Evolutionary conservation across 2,329 filamentous ascomycete species (phyloP).

Genomic region (Endothia cerciana): DNA sequence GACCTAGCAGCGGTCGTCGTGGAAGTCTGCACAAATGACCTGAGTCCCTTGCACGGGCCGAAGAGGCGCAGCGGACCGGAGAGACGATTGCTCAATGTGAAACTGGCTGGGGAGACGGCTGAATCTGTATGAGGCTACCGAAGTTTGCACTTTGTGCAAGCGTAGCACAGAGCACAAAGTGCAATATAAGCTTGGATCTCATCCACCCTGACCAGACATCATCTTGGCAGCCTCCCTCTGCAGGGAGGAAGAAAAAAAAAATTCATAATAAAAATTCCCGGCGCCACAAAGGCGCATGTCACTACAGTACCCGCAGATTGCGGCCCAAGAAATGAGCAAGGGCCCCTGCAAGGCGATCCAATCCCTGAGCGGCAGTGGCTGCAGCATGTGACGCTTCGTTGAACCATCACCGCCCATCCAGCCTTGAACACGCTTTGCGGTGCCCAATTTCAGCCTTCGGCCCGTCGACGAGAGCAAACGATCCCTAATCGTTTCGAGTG

Average conservation of each 20-base stretch:
- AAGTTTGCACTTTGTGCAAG: conserved; percentile 21
- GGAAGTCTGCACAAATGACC: conserved; percentile 10
- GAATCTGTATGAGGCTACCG: background rate
- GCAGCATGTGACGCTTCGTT: conserved; percentile 8
- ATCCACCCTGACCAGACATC: background rate
- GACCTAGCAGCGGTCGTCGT: conserved; percentile 15
- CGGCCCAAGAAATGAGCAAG: conserved; percentile 1
- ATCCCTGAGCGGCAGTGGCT: background rate
- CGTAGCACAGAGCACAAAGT: conserved; percentile 20
- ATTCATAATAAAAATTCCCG: no score
- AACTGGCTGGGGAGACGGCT: conserved; percentile 19
- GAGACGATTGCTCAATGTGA: conserved; percentile 16
- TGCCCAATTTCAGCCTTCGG: background rate
- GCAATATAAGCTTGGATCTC: conserved; percentile 19
- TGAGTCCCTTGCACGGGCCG: conserved; percentile 19
- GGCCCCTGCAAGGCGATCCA: conserved; percentile 6
- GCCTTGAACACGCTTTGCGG: background rate
- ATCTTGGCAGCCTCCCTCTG: background rate
- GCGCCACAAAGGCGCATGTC: conserved; percentile 1
- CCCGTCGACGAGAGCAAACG: background rate
- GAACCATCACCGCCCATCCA: background rate
- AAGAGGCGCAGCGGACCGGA: conserved; percentile 18
- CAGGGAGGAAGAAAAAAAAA: no score
- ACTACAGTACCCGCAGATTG: conserved; percentile 1
- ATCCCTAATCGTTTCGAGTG: background rate